phyloP scores from a whole-genome alignment of 1,139 yeast species.

The Debaryomyces subglobosus region DNA sequence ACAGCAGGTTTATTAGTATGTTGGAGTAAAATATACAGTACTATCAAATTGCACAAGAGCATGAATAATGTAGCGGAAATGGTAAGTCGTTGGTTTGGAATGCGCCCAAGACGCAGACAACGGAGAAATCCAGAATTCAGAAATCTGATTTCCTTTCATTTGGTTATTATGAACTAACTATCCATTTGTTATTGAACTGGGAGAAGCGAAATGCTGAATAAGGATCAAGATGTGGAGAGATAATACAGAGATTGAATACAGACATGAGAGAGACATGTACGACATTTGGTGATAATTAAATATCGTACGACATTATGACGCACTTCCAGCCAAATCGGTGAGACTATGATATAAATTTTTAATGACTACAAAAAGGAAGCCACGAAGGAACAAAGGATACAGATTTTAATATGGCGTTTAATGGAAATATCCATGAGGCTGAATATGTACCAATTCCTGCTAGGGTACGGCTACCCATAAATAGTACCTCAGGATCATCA shows the following conservation, averaged over 20 bases:
- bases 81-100: not conserved
- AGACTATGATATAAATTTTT: not conserved
- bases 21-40: not conserved
- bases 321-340: not conserved
- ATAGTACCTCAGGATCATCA: conserved; percentile 22
- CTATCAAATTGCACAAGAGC: not conserved
- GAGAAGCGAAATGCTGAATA: not conserved
- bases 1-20: not conserved
- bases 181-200: no score
- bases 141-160: no score
- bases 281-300: conserved; percentile 1
- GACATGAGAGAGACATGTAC: not conserved
- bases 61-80: not conserved
- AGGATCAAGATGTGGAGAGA: not conserved
- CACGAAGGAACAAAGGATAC: not conserved
- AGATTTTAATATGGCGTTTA: not conserved
- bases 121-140: not conserved
- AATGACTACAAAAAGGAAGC: not conserved
- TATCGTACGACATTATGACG: conserved; percentile 1
- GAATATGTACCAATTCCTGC: conserved; percentile 31
- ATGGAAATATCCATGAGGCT: conserved; percentile 34
- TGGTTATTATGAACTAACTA: no score
- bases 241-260: not conserved
- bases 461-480: conserved; percentile 33
- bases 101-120: not conserved